Percentiles rank a stretch among this genome's conserved stretches.
These are phyloP conservation scores for Aspergillus carlsbadensis DNA, from an alignment of 495 filamentous ascomycete species.

Conservation along the genomic window DNA sequence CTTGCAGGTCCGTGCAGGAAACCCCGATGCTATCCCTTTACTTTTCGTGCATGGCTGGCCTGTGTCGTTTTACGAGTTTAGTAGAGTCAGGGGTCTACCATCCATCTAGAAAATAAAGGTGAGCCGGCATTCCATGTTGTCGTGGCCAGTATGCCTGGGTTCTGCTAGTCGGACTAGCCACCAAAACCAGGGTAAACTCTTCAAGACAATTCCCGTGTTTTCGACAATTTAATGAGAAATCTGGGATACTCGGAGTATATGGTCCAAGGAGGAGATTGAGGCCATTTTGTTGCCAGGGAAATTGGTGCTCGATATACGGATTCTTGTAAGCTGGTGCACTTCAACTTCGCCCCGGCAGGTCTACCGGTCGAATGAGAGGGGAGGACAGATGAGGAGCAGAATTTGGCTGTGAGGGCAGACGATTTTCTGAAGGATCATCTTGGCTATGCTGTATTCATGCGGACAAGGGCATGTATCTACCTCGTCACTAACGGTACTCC, in stretches of 20 bases:
- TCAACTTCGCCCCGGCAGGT: slow-evolving; percentile 1
- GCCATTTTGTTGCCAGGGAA: slow-evolving; percentile 17
- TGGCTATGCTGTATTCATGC: slow-evolving; percentile 15
- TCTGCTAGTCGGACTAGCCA: slow-evolving; percentile 25
- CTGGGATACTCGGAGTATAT: slow-evolving; percentile 28
- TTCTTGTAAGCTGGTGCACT: slow-evolving; percentile 5
- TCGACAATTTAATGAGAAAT: slow-evolving; percentile 5
- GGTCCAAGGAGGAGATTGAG: slow-evolving; percentile 35
- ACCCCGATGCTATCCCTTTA: too few relatives aligned
- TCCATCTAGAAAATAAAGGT: too few relatives aligned
- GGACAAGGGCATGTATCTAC: not conserved
- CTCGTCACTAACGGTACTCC: not conserved
- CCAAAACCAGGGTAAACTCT: slow-evolving; percentile 23
- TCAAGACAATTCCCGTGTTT: slow-evolving; percentile 17
- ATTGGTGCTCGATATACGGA: slow-evolving; percentile 4
- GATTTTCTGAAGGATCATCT: slow-evolving; percentile 11
- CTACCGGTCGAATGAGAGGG: not conserved
- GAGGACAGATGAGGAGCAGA: slow-evolving; percentile 4
- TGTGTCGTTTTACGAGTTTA: too few relatives aligned
- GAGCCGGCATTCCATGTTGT: slow-evolving; percentile 26
- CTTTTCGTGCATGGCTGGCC: too few relatives aligned
- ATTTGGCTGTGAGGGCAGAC: not conserved
- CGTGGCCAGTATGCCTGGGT: slow-evolving; percentile 28
- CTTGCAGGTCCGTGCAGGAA: too few relatives aligned
- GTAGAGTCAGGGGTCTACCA: too few relatives aligned